phyloP scores from a whole-genome alignment of 371 early-diverging fungal genomes.

The Basidiobolus heterosporus region DNA sequence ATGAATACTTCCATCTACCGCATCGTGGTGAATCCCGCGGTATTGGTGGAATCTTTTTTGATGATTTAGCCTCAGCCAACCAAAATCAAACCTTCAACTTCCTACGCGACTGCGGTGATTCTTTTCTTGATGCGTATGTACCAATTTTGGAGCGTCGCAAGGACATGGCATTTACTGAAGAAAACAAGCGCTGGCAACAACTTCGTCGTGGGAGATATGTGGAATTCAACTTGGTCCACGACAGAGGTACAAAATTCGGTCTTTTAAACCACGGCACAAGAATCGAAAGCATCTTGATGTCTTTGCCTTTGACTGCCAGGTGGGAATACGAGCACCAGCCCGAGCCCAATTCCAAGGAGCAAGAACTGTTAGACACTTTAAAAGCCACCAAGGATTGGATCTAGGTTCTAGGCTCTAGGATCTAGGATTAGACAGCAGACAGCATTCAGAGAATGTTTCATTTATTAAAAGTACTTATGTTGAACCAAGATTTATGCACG shows the following conservation, averaged over 20 bases:
- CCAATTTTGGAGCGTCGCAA: slow-evolving; percentile 55
- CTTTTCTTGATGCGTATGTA: slow-evolving; percentile 57
- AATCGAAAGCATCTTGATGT: slow-evolving; percentile 77
- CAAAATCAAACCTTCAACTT: slow-evolving; percentile 53
- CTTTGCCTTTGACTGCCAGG: slow-evolving; percentile 62
- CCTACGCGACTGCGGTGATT: slow-evolving; percentile 45
- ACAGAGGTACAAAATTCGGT: slow-evolving; percentile 83
- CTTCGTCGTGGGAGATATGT: slow-evolving; percentile 75
- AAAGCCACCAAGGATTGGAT: slow-evolving; percentile 72
- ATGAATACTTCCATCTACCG: slow-evolving; percentile 57
- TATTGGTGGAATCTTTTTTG: slow-evolving; percentile 78
- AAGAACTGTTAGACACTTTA: slow-evolving; percentile 53
- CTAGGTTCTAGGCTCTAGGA: no score
- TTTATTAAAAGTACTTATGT: no score
- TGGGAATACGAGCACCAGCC: slow-evolving; percentile 81
- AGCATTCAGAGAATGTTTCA: no score
- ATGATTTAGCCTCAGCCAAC: slow-evolving; percentile 47
- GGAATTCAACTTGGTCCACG: slow-evolving; percentile 77
- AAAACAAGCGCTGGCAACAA: slow-evolving; percentile 68
- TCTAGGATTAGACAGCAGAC: no score
- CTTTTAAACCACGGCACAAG: slow-evolving; percentile 68
- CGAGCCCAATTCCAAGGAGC: slow-evolving; percentile 46
- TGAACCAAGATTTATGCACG: no score
- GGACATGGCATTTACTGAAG: slow-evolving; percentile 39
- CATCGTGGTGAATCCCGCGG: slow-evolving; percentile 72